Evolutionary conservation across 202 grass and related monocot species (phyloP).

Genomic region (Brachypodium distachyon): DNA sequence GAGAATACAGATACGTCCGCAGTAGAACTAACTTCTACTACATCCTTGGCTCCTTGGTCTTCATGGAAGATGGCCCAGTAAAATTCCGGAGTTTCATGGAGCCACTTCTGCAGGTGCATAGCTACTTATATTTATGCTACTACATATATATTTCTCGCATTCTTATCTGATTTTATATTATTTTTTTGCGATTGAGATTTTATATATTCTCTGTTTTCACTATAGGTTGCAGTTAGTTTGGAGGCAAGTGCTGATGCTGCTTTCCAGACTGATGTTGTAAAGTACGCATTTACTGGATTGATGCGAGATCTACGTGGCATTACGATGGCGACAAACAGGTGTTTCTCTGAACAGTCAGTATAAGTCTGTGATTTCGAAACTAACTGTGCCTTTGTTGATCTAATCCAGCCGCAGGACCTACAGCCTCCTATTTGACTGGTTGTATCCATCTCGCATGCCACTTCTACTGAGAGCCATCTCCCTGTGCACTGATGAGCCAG

Average conservation of each 20-base stretch:
- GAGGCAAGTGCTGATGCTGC: conserved; percentile 78
- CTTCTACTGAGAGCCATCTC: conserved; percentile 90
- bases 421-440: conserved; percentile 93
- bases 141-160: neutral
- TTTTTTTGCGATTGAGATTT: too few species aligned
- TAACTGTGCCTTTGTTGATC: conserved; percentile 25
- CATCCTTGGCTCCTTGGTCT: conserved; percentile 89
- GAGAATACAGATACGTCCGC: conserved; percentile 77
- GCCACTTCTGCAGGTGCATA: conserved; percentile 80
- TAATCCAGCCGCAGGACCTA: conserved; percentile 79
- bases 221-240: conserved; percentile 67
- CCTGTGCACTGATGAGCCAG: conserved; percentile 70
- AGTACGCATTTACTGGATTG: conserved; percentile 89
- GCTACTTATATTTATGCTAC: neutral
- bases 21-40: conserved; percentile 99
- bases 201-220: conserved; percentile 1
- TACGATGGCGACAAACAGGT: conserved; percentile 97
- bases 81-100: conserved; percentile 98
- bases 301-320: conserved; percentile 97
- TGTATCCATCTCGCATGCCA: conserved; percentile 85
- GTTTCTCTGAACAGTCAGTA: conserved; percentile 2
- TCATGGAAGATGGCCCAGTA: conserved; percentile 93
- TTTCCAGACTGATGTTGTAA: conserved; percentile 74
- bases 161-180: conserved; percentile 9
- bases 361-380: conserved; percentile 2